Conservation (phyloP, 2,329 filamentous ascomycete genomes). For the Eutypa lata region DNA sequence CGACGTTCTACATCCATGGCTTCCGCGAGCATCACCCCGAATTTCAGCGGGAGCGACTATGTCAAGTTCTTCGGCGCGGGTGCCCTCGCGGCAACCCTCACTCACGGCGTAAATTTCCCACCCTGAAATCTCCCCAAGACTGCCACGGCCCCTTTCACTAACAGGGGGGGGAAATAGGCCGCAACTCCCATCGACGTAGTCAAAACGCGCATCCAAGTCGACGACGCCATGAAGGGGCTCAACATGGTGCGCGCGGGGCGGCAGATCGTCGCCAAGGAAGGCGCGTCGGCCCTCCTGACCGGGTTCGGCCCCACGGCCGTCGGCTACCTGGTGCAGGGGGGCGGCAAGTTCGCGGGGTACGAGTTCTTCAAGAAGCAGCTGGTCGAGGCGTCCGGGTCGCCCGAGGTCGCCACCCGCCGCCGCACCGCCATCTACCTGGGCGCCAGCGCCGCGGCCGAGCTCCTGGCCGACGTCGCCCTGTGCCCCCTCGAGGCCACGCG, state of each 20-base stretch:
- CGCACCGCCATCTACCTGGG: constrained; percentile 67
- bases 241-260: constrained; percentile 78
- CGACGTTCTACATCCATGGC: constrained; percentile 11
- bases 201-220: constrained; percentile 89
- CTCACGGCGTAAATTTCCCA: constrained; percentile 42
- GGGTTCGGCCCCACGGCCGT: constrained; percentile 83
- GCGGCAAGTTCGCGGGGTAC: constrained; percentile 88
- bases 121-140: not conserved
- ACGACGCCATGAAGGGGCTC: constrained; percentile 78
- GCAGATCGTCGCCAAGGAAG: constrained; percentile 76
- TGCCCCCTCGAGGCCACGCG: constrained; percentile 86
- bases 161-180: constrained; percentile 32
- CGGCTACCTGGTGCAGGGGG: constrained; percentile 86
- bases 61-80: constrained; percentile 52
- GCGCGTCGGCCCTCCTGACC: constrained; percentile 74
- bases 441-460: constrained; percentile 65
- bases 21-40: constrained; percentile 26
- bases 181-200: constrained; percentile 64
- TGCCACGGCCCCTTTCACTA: not conserved
- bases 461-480: constrained; percentile 76
- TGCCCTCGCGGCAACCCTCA: constrained; percentile 49
- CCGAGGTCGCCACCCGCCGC: constrained; percentile 39
- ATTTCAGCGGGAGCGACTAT: constrained; percentile 43
- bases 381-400: constrained; percentile 64
- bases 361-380: constrained; percentile 91